Evolutionary conservation across 1,284 basidiomycete genomes (phyloP).

Genomic region (Polyporus tsugae): DNA sequence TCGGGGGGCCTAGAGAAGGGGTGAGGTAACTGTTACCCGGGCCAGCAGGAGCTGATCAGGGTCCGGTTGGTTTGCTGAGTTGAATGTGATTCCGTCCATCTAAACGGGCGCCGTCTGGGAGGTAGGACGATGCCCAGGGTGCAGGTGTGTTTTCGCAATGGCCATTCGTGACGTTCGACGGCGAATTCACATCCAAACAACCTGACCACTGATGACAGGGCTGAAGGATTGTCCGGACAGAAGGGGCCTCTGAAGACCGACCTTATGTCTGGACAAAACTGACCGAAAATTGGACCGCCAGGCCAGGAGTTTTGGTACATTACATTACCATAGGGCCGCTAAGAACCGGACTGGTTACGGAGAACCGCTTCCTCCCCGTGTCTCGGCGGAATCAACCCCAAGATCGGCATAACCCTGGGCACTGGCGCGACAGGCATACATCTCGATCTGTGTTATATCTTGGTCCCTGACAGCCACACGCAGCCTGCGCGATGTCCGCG

Average conservation of each 20-base stretch:
- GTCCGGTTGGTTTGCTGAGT: not conserved
- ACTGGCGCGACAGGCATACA: not conserved
- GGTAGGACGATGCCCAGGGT: not conserved
- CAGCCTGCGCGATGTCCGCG: constrained; percentile 3
- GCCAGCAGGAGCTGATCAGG: not conserved
- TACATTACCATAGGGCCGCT: not conserved
- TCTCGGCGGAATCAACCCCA: not conserved
- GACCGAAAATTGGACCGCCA: not conserved
- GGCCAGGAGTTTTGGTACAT: not conserved
- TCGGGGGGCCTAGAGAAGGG: not conserved
- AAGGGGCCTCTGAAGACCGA: not conserved
- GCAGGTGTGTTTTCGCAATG: not conserved
- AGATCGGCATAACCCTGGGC: not conserved
- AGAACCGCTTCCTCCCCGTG: not conserved
- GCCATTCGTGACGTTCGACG: not conserved
- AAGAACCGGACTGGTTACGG: not conserved
- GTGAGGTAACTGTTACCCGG: not conserved
- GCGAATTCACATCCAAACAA: not conserved
- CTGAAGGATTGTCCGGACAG: not conserved
- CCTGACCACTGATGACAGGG: not conserved
- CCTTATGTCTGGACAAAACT: not conserved
- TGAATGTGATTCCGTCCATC: not conserved
- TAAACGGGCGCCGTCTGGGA: not conserved
- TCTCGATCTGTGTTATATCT: not conserved
- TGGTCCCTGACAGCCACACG: not conserved